Evolutionary conservation across 176 grass and related monocot species (phyloP), one percentile per base, ranked within the genome.

Genomic region (Pharus latifolius): DNA sequence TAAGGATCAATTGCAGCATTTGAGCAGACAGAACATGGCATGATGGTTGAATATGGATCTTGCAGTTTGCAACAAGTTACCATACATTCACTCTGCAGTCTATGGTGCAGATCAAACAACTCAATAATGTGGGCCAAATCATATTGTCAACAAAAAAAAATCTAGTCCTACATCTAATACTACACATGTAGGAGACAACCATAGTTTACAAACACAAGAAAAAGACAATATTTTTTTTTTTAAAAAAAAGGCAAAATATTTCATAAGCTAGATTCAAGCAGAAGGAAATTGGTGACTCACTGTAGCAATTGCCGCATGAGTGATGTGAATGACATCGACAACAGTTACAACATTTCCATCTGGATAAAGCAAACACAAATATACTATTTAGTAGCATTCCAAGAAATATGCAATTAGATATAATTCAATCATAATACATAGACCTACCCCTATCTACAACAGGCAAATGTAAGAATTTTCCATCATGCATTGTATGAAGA

Each of bases 401-500:
- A 70, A 32, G 63, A 41, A 26, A 28, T 23, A 42, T 16, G 51
- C 3, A 56, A 26, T 34, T 29, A 40, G 3, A 67, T 64, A 26
- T 53, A 61, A 25, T 18, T 62, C 3, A 13, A 26, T 20, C 10
- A 42, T 56, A 28, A 35, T 57, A 22, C 31, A 31, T 32, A 47
- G 40, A 33, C 56, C 18, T 77, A 99, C 95, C 95, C 69, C 28
- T 76, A 72, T 94, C 90, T 23, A 99, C 73, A 83, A 99, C 90
- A 78, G 95, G 90, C 65, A 99, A 64, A 83, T 99, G 95, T 32
- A 99, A 82, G 83, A 99, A 94, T 55, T 91, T 99, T 8, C 84
- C 84, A 25, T 99, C 87, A 35, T 94, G 95, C 95, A 94, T 99
- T 66, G 79, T 99, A 72, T 99, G 90, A 67, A 94, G 90, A 70